A percentile compares a stretch with the other conserved stretches of the same genome.
Conservation (phyloP, 2,329 filamentous ascomycete species). For the Penicillium janthinellum region DNA sequence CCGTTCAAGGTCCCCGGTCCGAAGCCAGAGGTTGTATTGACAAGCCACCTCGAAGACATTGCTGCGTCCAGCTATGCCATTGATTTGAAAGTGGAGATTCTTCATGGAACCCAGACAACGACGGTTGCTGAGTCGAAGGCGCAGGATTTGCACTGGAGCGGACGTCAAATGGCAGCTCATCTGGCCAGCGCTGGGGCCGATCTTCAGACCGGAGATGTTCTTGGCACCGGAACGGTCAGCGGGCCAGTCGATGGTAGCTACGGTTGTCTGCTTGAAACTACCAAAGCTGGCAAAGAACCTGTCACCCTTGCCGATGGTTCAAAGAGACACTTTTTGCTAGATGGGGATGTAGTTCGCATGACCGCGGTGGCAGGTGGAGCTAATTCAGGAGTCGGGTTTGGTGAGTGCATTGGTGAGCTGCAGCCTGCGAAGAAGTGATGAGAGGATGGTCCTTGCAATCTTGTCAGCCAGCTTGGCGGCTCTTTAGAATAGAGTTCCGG, state of each 20-base stretch:
- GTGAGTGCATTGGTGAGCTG: constrained; percentile 31
- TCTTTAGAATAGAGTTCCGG: background rate
- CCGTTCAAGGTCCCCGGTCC: constrained; percentile 25
- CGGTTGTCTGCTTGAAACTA: constrained; percentile 34
- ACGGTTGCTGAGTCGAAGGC: constrained; percentile 21
- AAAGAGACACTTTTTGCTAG: constrained; percentile 26
- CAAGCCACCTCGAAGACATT: constrained; percentile 23
- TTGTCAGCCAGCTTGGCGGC: background rate
- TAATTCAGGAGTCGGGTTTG: constrained; percentile 33
- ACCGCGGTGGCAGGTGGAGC: constrained; percentile 27
- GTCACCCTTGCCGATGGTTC: constrained; percentile 20
- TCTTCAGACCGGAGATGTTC: constrained; percentile 34
- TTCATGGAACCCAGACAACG: constrained; percentile 6
- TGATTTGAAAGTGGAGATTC: constrained; percentile 24
- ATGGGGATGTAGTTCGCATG: constrained; percentile 34
- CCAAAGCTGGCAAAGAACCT: constrained; percentile 27
- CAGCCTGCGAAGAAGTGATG: constrained; percentile 5
- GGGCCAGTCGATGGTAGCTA: constrained; percentile 23
- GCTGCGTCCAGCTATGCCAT: constrained; percentile 25
- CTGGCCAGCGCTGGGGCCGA: constrained; percentile 32
- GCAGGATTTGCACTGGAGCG: constrained; percentile 32
- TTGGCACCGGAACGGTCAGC: constrained; percentile 38
- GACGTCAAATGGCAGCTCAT: constrained; percentile 35
- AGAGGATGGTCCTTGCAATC: background rate
- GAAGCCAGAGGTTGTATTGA: constrained; percentile 16